Evolutionary conservation across 441 rosid species (phyloP).

Genomic region (Adansonia grandidieri): DNA sequence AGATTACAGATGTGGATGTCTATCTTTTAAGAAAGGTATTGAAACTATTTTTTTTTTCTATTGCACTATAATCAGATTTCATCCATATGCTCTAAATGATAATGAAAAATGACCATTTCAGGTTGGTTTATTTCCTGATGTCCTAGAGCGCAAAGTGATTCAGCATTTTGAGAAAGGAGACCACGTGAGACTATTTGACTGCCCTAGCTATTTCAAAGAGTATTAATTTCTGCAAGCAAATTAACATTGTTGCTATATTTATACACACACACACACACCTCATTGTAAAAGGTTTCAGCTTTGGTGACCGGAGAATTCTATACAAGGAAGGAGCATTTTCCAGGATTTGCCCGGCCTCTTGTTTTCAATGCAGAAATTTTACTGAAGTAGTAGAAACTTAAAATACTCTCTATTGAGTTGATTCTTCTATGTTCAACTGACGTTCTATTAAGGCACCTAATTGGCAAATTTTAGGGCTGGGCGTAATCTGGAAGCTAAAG

Average conservation of each 20-base stretch:
- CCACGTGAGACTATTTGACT: conserved; percentile 54
- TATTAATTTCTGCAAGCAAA: conserved; percentile 16
- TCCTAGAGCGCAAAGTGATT: conserved; percentile 74
- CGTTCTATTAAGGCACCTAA: conserved; percentile 14
- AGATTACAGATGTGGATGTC: conserved; percentile 54
- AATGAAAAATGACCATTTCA: conserved; percentile 36
- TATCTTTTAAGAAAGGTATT: conserved; percentile 77
- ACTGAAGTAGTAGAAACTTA: conserved; percentile 58
- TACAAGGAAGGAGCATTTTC: conserved; percentile 71
- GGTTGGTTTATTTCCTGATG: conserved; percentile 91
- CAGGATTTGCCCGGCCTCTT: conserved; percentile 83
- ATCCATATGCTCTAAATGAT: conserved; percentile 16
- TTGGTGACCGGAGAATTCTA: conserved; percentile 85
- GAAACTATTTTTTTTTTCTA: not conserved
- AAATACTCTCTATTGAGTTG: conserved; percentile 8
- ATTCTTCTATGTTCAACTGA: conserved; percentile 14
- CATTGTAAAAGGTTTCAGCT: conserved; percentile 72
- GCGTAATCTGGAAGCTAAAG: conserved; percentile 76
- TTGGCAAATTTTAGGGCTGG: conserved; percentile 55
- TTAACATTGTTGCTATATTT: conserved; percentile 23
- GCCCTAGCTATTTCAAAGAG: conserved; percentile 21
- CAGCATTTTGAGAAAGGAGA: conserved; percentile 74
- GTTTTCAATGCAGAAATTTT: conserved; percentile 81
- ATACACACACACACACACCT: conserved; percentile 16
- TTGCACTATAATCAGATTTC: conserved; percentile 25